Percentiles rank a stretch among this genome's conserved stretches.
Conservation (phyloP, 2,329 filamentous ascomycete genomes). For the Fusarium sp. region DNA sequence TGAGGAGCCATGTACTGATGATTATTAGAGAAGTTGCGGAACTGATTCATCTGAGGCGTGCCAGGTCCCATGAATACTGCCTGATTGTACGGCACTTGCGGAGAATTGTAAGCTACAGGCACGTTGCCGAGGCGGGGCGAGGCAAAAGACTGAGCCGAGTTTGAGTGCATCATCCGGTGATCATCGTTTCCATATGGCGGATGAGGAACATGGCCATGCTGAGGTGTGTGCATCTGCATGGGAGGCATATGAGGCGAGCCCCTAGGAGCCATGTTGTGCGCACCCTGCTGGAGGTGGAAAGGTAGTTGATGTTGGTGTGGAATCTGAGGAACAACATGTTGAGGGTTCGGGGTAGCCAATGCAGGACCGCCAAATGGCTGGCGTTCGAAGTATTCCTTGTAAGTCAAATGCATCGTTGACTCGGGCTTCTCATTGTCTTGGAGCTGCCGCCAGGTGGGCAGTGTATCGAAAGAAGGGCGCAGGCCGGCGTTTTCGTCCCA, state of each 20-base stretch:
- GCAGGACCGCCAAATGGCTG: slow-evolving; percentile 66
- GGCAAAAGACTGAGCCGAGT: slow-evolving; percentile 84
- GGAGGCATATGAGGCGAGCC: slow-evolving; percentile 81
- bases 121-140: slow-evolving; percentile 82
- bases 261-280: slow-evolving; percentile 73
- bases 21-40: slow-evolving; percentile 77
- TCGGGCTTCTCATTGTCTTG: slow-evolving; percentile 77
- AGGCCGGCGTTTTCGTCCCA: slow-evolving; percentile 85
- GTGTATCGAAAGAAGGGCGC: slow-evolving; percentile 84
- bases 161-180: slow-evolving; percentile 89
- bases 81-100: slow-evolving; percentile 78
- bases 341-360: slow-evolving; percentile 75
- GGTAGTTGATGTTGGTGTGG: slow-evolving; percentile 88
- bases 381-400: slow-evolving; percentile 83
- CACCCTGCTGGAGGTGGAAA: slow-evolving; percentile 81
- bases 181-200: slow-evolving; percentile 80
- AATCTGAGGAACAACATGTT: slow-evolving; percentile 77
- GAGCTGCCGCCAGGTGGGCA: slow-evolving; percentile 83
- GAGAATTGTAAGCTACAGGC: slow-evolving; percentile 76
- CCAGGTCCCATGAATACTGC: slow-evolving; percentile 77
- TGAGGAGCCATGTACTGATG: slow-evolving; percentile 78
- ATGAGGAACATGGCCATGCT: slow-evolving; percentile 74
- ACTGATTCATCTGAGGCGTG: slow-evolving; percentile 77
- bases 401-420: slow-evolving; percentile 74
- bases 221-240: slow-evolving; percentile 80